Conservation (phyloP, 2,329 filamentous ascomycete species). For the Ophiostoma populinum region DNA sequence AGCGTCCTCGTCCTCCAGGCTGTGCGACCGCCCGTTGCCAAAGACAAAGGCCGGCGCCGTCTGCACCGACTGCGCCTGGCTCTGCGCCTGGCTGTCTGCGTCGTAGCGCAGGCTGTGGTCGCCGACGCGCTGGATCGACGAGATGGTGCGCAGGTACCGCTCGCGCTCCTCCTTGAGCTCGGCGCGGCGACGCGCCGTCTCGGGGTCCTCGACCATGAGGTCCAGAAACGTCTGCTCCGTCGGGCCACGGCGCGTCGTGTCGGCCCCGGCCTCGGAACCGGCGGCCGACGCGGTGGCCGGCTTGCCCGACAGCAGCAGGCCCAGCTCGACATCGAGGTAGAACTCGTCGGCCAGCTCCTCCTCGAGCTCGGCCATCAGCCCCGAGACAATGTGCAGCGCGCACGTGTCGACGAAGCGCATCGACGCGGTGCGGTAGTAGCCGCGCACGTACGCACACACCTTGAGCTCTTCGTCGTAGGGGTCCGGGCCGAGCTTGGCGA, state of each 20-base stretch:
- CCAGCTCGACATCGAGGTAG: constrained; percentile 27
- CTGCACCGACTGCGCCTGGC: no score
- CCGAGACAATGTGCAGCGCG: constrained; percentile 28
- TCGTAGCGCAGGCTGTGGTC: not conserved
- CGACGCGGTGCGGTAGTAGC: constrained; percentile 52
- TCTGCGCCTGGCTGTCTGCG: no score
- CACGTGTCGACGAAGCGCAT: constrained; percentile 44
- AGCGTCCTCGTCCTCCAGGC: no score
- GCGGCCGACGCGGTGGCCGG: no score
- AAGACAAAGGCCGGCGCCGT: no score
- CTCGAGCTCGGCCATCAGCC: constrained; percentile 29
- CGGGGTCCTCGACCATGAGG: constrained; percentile 22
- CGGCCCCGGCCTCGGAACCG: no score
- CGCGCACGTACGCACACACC: constrained; percentile 44
- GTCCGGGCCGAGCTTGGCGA: constrained; percentile 35
- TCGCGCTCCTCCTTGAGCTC: constrained; percentile 18
- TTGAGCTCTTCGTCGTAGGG: constrained; percentile 41
- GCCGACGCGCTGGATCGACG: constrained; percentile 19
- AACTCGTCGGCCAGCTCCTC: constrained; percentile 18
- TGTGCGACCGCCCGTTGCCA: no score
- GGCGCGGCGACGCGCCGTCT: constrained; percentile 16
- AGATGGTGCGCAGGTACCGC: constrained; percentile 19
- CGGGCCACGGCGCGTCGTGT: not conserved
- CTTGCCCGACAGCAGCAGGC: no score
- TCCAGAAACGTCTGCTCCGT: constrained; percentile 14